Evolutionary conservation across 1,139 yeast genomes (phyloP).

Genomic region (Geotrichum cucujoidarum): DNA sequence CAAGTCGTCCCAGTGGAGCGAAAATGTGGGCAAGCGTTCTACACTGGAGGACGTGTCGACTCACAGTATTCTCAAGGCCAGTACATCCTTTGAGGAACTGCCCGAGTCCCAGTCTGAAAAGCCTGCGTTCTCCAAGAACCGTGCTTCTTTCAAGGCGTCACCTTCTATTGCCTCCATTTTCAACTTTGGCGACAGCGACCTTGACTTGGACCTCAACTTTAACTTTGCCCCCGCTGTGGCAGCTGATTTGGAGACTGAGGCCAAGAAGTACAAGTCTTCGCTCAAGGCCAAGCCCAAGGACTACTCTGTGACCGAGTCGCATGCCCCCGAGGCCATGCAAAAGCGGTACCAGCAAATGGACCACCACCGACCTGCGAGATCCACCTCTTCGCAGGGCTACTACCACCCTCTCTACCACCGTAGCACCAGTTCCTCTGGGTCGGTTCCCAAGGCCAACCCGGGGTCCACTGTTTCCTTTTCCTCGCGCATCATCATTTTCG

Average conservation of each 20-base stretch:
- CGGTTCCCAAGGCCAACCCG: neutral
- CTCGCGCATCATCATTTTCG: slow-evolving; percentile 76
- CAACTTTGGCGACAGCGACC: slow-evolving; percentile 10
- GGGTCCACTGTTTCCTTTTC: slow-evolving; percentile 59
- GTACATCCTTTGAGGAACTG: neutral
- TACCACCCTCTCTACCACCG: slow-evolving; percentile 25
- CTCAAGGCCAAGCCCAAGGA: slow-evolving; percentile 16
- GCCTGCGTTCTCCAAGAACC: neutral
- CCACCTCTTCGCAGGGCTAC: neutral
- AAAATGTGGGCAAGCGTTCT: slow-evolving; percentile 33
- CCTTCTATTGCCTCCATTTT: neutral
- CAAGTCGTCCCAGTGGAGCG: slow-evolving; percentile 25
- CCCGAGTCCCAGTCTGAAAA: neutral
- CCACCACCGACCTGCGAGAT: neutral
- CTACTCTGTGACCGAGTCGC: slow-evolving; percentile 4
- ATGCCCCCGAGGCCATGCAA: neutral
- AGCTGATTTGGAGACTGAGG: slow-evolving; percentile 10
- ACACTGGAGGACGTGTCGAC: slow-evolving; percentile 21
- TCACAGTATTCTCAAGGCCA: slow-evolving; percentile 28
- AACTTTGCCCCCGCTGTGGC: slow-evolving; percentile 14
- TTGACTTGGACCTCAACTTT: slow-evolving; percentile 15
- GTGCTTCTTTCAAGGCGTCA: neutral
- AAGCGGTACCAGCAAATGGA: neutral
- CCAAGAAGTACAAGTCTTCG: slow-evolving; percentile 13
- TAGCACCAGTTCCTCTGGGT: neutral